Evolutionary conservation across 2,329 filamentous ascomycete genomes (phyloP).

Genomic region (Hypoxylon sp.): DNA sequence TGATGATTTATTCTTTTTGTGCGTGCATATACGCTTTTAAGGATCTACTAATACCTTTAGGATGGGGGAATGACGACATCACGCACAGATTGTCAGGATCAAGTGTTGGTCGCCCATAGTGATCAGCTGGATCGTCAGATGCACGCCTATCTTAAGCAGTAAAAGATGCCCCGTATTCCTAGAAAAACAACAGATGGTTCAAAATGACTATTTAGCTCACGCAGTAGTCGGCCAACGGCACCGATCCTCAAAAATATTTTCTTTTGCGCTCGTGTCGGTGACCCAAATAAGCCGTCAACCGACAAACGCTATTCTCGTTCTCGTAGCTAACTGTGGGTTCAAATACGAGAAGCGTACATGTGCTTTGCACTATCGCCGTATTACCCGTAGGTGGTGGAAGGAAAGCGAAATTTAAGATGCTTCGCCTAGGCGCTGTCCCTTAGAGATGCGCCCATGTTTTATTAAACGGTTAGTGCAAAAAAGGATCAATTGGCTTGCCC

Average conservation of each 20-base stretch:
- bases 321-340: background rate
- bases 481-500: conserved; percentile 1
- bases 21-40: background rate
- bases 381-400: conserved; percentile 1
- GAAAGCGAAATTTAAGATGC: background rate
- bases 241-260: background rate
- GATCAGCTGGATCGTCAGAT: conserved; percentile 4
- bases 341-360: background rate
- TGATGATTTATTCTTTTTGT: background rate
- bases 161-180: conserved; percentile 1
- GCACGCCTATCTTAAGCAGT: background rate
- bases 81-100: background rate
- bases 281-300: background rate
- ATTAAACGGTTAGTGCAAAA: background rate
- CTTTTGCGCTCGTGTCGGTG: background rate
- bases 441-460: conserved; percentile 1
- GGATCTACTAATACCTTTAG: background rate
- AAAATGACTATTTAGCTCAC: background rate
- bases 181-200: background rate
- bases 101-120: background rate
- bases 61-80: background rate
- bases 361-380: background rate
- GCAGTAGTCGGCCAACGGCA: background rate
- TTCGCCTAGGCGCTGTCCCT: background rate
- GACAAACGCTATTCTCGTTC: background rate